Percentiles rank a stretch among this genome's conserved stretches.
phyloP scores from a whole-genome alignment of 371 early-diverging fungal genomes.

The Apophysomyces variabilis region DNA sequence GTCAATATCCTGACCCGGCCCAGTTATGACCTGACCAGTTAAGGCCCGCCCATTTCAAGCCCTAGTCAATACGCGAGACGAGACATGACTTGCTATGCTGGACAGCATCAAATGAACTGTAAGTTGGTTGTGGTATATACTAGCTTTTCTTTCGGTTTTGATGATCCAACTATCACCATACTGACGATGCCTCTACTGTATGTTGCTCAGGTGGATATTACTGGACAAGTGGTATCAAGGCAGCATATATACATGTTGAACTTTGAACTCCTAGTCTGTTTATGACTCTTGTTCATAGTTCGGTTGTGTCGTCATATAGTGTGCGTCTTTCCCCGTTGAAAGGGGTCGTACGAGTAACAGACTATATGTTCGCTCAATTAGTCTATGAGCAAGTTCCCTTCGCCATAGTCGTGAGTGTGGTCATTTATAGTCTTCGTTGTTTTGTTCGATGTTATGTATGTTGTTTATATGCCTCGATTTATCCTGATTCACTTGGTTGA shows the following conservation, averaged over 20 bases:
- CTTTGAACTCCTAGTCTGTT: background rate
- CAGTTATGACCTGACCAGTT: too few relatives aligned
- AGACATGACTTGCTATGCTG: background rate
- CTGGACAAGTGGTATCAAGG: background rate
- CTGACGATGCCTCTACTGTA: background rate
- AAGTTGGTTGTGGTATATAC: background rate
- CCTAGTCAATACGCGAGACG: background rate
- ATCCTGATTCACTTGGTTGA: background rate
- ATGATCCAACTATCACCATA: background rate
- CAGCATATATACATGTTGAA: background rate
- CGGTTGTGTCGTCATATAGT: background rate
- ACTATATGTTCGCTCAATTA: background rate
- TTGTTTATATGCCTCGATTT: background rate
- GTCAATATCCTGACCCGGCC: too few relatives aligned
- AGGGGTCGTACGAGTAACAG: background rate
- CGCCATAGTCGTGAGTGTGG: background rate
- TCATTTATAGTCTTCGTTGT: background rate
- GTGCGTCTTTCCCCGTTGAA: background rate
- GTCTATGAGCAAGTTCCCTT: background rate
- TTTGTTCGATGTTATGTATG: background rate
- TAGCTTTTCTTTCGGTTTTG: background rate
- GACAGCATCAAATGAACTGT: background rate
- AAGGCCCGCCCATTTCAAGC: too few relatives aligned
- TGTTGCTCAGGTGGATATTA: background rate
- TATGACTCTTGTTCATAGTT: background rate